Evolutionary conservation across 495 filamentous ascomycete genomes (phyloP), one percentile per base, ranked within the genome.

Genomic region (Parachaetomium inaequale): DNA sequence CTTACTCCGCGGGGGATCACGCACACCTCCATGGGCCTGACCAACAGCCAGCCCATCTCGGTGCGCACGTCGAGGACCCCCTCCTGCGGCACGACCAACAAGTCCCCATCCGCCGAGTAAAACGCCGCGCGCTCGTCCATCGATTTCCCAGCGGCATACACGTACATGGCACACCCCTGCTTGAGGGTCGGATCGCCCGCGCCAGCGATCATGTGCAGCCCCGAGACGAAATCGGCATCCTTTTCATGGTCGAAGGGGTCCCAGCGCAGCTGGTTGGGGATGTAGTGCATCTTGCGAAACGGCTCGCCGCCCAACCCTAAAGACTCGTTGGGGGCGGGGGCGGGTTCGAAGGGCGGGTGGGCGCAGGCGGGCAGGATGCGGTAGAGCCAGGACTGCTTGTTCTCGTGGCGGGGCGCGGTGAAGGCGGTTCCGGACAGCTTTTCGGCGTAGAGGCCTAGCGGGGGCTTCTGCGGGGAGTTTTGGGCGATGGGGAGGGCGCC

Each of bases 401-500:
- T 97, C 71, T 94, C 89, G 74, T 87, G 83, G 19, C 93, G 84
- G 0, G 93, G 93, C 7, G 92, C 91, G 28, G 93, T 97, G 72
- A 97, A 97, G 40, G 93, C 88, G 7, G 93, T 96, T 17, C 93
- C 93, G 1, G 93, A 96, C 29, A 97, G 84, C 82, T 96, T 96
- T 74, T 97, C 93, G 51, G 90, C 83, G 72, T 96, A 97, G 42
- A 97, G 83, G 1, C 92, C 93, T 53, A 88, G 85, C 0, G 91
- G 82, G 3, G 87, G 88, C 66, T 94, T 93, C 70, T 96, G 93
- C 1, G 93, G 93, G 10, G 90, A 93, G 78, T 96, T 96, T 15
- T 88, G 84, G 52, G 82, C 92, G 56, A 80, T 66, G 29, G 82
- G 82, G 8, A 84, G 76, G 34, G 81, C 78, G 50, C 74, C 74